Conservation (phyloP, 345 rosid genomes). For the Populus tremula region DNA sequence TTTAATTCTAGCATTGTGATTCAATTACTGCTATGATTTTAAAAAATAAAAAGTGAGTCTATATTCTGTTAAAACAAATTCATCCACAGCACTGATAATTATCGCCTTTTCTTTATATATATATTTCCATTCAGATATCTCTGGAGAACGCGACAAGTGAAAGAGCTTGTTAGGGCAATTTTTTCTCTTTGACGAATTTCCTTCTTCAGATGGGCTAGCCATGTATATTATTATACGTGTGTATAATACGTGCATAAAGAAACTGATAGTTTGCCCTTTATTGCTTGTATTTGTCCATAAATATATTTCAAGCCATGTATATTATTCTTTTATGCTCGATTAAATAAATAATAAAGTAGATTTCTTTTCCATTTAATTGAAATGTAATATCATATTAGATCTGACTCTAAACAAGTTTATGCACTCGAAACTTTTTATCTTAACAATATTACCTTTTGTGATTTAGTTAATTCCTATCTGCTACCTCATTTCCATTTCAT, state of each 20-base stretch:
- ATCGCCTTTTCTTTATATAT: background rate
- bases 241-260: constrained; percentile 4
- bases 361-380: too few relatives aligned
- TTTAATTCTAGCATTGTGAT: background rate
- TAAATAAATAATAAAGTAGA: background rate
- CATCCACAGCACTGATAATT: background rate
- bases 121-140: constrained; percentile 30
- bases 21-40: background rate
- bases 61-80: background rate
- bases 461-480: background rate
- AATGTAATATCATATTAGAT: too few relatives aligned
- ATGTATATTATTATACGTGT: background rate
- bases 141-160: constrained; percentile 24
- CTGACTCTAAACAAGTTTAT: too few relatives aligned
- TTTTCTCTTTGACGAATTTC: background rate
- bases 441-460: background rate
- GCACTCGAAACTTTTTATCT: background rate
- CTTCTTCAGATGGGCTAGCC: background rate
- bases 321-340: background rate
- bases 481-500: background rate
- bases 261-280: background rate
- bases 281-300: constrained; percentile 6
- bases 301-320: constrained; percentile 17
- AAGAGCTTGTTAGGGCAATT: constrained; percentile 2
- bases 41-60: background rate